Evolutionary conservation across 306 rosid genomes (phyloP).

Genomic region (Dalbergia cochinchinensis): DNA sequence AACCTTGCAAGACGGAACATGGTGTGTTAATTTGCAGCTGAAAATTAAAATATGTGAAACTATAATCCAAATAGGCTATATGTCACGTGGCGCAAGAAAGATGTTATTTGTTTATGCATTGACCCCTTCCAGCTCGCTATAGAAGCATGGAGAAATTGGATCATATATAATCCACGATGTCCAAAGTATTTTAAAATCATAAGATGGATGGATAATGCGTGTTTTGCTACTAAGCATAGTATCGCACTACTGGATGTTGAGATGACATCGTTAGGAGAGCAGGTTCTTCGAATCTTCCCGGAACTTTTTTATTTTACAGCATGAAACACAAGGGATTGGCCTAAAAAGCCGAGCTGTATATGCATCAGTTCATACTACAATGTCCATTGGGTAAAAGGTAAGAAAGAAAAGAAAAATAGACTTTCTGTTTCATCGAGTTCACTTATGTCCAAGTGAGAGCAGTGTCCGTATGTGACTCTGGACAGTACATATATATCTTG

Average conservation of each 20-base stretch:
- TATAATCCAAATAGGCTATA: neutral
- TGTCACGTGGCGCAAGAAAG: neutral
- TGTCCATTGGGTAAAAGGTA: constrained; percentile 38
- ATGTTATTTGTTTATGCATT: constrained; percentile 19
- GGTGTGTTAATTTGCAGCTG: neutral
- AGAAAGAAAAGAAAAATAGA: constrained; percentile 10
- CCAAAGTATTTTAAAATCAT: neutral
- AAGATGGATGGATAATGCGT: constrained; percentile 26
- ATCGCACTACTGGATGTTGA: constrained; percentile 27
- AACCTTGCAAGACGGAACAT: too few species aligned
- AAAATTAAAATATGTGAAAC: too few species aligned
- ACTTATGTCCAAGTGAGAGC: constrained; percentile 57
- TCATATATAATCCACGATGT: neutral
- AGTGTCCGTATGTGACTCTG: constrained; percentile 37
- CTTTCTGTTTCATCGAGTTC: constrained; percentile 46
- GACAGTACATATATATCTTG: constrained; percentile 49
- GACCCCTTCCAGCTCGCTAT: neutral
- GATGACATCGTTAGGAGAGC: constrained; percentile 19
- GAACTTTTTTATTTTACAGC: constrained; percentile 29
- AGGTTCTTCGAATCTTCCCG: constrained; percentile 65
- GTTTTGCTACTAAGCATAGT: constrained; percentile 20
- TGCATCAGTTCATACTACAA: constrained; percentile 18
- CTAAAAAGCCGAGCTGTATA: constrained; percentile 40
- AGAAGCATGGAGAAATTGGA: neutral
- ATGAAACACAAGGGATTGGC: constrained; percentile 47